Conservation (phyloP, 1,284 basidiomycete genomes). For the Ceratobasidium sp. region DNA sequence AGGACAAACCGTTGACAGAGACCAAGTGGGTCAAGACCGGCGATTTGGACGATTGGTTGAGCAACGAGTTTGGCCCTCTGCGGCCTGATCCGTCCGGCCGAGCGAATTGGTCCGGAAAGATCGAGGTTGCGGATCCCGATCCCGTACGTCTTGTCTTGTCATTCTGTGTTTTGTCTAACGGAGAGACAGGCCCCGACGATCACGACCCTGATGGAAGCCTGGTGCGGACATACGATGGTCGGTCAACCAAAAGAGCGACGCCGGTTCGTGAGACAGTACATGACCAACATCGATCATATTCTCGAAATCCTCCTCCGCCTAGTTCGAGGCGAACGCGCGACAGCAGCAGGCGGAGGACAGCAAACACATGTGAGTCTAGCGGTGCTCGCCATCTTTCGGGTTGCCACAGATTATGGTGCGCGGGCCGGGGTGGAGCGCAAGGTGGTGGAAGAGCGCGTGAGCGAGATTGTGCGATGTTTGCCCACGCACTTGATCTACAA, state of each 20-base stretch:
- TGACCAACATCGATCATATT: conserved; percentile 83
- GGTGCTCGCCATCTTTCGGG: conserved; percentile 86
- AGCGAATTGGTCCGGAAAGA: conserved; percentile 88
- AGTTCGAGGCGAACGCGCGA: conserved; percentile 85
- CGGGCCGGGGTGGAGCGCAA: conserved; percentile 69
- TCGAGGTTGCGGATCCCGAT: conserved; percentile 92
- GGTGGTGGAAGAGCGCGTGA: conserved; percentile 79
- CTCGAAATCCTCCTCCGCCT: conserved; percentile 89
- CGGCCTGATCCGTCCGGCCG: conserved; percentile 45
- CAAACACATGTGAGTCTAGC: conserved; percentile 94
- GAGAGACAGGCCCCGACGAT: conserved; percentile 82
- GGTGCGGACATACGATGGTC: conserved; percentile 81
- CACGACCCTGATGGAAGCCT: conserved; percentile 83
- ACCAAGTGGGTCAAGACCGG: conserved; percentile 96
- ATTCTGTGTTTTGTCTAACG: conserved; percentile 30
- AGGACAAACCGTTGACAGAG: conserved; percentile 85
- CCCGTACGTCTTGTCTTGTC: conserved; percentile 65
- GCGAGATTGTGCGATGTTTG: conserved; percentile 86
- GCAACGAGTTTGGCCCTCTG: conserved; percentile 82
- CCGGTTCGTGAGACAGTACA: conserved; percentile 85
- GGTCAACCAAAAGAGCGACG: conserved; percentile 79
- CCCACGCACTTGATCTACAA: conserved; percentile 86
- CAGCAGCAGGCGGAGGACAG: conserved; percentile 60
- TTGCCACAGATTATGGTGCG: conserved; percentile 80
- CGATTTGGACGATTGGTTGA: conserved; percentile 91